A percentile compares a stretch with the other conserved stretches of the same genome.
phyloP scores from a whole-genome alignment of 2,329 filamentous ascomycete genomes.

The Amphichorda felina region DNA sequence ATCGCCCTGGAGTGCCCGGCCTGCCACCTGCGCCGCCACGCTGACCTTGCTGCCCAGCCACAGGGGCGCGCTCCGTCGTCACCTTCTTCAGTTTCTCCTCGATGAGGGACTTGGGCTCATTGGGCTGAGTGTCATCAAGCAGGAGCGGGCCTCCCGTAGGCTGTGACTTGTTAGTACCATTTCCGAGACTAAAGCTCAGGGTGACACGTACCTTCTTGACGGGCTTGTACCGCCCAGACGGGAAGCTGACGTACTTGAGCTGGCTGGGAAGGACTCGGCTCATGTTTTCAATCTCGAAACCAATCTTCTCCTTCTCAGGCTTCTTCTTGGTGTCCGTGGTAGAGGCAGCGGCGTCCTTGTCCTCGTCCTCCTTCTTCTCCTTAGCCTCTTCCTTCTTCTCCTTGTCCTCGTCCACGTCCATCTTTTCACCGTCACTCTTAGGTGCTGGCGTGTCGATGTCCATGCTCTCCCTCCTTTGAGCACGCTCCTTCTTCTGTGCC shows the following conservation, averaged over 20 bases:
- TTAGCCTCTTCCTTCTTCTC: slow-evolving; percentile 32
- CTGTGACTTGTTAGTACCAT: slow-evolving; percentile 29
- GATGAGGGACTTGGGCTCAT: slow-evolving; percentile 67
- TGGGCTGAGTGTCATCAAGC: slow-evolving; percentile 72
- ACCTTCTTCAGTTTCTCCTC: slow-evolving; percentile 89
- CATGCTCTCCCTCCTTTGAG: slow-evolving; percentile 87
- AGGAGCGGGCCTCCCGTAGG: slow-evolving; percentile 89
- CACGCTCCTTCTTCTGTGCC: slow-evolving; percentile 86
- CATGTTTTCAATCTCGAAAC: slow-evolving; percentile 96
- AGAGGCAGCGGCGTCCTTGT: slow-evolving; percentile 40
- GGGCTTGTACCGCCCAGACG: slow-evolving; percentile 80
- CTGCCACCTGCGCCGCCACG: slow-evolving; percentile 17
- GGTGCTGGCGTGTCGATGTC: slow-evolving; percentile 71
- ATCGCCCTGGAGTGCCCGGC: slow-evolving; percentile 17
- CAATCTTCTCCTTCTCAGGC: slow-evolving; percentile 88
- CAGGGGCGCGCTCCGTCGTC: slow-evolving; percentile 48
- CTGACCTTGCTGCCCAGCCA: slow-evolving; percentile 27
- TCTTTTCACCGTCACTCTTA: slow-evolving; percentile 58
- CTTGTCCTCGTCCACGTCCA: slow-evolving; percentile 60
- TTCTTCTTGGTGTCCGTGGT: slow-evolving; percentile 66
- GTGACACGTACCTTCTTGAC: slow-evolving; percentile 57
- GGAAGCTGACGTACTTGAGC: slow-evolving; percentile 92
- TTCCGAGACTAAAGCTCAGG: background rate
- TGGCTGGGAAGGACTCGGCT: slow-evolving; percentile 84
- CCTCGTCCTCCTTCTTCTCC: slow-evolving; percentile 50